Evolutionary conservation across 1,139 yeast species (phyloP).

Genomic region (Yamadazyma oceani): DNA sequence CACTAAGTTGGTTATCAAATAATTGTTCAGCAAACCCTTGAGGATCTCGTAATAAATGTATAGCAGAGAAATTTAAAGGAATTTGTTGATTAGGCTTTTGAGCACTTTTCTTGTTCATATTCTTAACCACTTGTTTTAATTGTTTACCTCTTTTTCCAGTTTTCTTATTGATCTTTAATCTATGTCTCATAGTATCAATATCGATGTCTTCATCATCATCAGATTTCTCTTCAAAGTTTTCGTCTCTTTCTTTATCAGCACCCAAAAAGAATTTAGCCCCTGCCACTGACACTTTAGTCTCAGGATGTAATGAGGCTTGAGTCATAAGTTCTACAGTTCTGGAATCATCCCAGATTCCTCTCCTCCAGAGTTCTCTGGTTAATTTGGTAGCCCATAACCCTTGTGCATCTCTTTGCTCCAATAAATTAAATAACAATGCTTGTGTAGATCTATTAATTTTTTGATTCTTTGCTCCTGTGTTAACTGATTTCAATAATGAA

Average conservation of each 20-base stretch:
- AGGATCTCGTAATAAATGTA: slow-evolving; percentile 91
- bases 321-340: slow-evolving; percentile 96
- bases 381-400: slow-evolving; percentile 97
- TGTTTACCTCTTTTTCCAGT: slow-evolving; percentile 77
- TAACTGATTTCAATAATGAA: slow-evolving; percentile 75
- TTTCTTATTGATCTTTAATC: slow-evolving; percentile 80
- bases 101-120: slow-evolving; percentile 58
- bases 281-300: slow-evolving; percentile 82
- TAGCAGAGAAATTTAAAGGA: slow-evolving; percentile 81
- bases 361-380: slow-evolving; percentile 93
- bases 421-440: slow-evolving; percentile 80
- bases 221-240: slow-evolving; percentile 67
- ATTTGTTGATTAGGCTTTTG: slow-evolving; percentile 63
- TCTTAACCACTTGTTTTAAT: slow-evolving; percentile 68
- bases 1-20: slow-evolving; percentile 68
- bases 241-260: slow-evolving; percentile 94
- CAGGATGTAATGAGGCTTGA: slow-evolving; percentile 87
- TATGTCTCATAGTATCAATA: slow-evolving; percentile 70
- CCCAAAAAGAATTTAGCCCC: slow-evolving; percentile 92
- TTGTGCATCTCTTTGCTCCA: slow-evolving; percentile 74
- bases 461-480: slow-evolving; percentile 82
- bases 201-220: slow-evolving; percentile 72
- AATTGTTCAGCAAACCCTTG: slow-evolving; percentile 94
- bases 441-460: slow-evolving; percentile 87
- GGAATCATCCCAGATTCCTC: slow-evolving; percentile 98